Evolutionary conservation across 176 grass and related monocot genomes (phyloP).

Genomic region (Chloris gayana): DNA sequence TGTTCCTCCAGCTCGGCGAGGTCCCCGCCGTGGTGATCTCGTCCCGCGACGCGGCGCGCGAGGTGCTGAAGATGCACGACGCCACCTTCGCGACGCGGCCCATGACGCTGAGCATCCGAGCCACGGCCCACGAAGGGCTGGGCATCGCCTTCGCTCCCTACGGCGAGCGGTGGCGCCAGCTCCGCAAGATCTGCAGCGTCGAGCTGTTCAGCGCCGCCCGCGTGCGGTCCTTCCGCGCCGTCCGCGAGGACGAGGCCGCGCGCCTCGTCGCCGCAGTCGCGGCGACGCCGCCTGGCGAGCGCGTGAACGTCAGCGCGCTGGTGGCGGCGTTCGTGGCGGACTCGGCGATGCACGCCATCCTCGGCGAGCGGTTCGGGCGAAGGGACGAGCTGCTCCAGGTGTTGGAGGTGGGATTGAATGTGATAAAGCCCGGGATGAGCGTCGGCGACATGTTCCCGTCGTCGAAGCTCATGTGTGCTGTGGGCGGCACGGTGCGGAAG

Average conservation of each 20-base stretch:
- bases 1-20: constrained; percentile 52
- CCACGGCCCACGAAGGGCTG: constrained; percentile 3
- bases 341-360: constrained; percentile 30
- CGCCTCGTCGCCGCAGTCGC: constrained; percentile 16
- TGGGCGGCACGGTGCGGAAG: background rate
- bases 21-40: constrained; percentile 33
- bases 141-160: constrained; percentile 29
- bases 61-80: constrained; percentile 37
- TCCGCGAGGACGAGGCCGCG: constrained; percentile 37
- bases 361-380: constrained; percentile 37
- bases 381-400: constrained; percentile 37
- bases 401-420: background rate
- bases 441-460: constrained; percentile 49
- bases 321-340: constrained; percentile 31
- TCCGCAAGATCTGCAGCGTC: constrained; percentile 27
- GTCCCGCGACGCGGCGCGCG: constrained; percentile 21
- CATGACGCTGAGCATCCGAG: constrained; percentile 1
- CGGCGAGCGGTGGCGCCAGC: constrained; percentile 38
- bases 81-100: constrained; percentile 31
- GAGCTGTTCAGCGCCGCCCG: constrained; percentile 37
- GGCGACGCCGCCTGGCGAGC: background rate
- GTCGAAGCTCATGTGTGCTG: background rate
- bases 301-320: constrained; percentile 33
- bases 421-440: constrained; percentile 32
- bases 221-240: constrained; percentile 37